A percentile compares a stretch with the other conserved stretches of the same genome.
Conservation (phyloP, 1,284 basidiomycete species). For the Anthracocystis panici-leucophaei region DNA sequence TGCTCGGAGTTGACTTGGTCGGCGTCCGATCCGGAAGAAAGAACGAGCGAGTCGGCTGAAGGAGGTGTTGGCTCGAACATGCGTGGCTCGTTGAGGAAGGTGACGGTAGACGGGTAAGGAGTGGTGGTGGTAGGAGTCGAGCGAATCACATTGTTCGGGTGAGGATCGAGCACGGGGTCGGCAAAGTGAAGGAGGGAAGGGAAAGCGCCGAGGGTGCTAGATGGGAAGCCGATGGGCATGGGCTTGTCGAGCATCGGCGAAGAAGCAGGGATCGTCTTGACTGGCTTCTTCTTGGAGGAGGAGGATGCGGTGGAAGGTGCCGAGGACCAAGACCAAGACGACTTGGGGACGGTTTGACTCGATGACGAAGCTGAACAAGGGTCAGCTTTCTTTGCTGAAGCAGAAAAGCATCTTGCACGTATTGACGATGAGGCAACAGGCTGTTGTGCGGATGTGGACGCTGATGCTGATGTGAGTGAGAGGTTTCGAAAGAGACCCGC, state of each 20-base stretch:
- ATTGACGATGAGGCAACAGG: constrained; percentile 5
- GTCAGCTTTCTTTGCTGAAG: constrained; percentile 9
- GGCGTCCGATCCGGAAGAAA: constrained; percentile 51
- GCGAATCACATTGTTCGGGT: constrained; percentile 51
- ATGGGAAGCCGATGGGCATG: constrained; percentile 54
- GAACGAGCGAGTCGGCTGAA: constrained; percentile 52
- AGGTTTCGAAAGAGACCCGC: constrained; percentile 30
- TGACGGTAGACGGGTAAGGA: constrained; percentile 48
- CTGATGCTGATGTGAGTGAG: constrained; percentile 16
- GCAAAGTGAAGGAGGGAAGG: constrained; percentile 64
- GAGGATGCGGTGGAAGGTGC: constrained; percentile 15
- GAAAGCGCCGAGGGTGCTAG: constrained; percentile 49
- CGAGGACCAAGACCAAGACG: not conserved
- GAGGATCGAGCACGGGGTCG: constrained; percentile 67
- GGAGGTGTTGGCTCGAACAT: constrained; percentile 58
- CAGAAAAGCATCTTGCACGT: constrained; percentile 25
- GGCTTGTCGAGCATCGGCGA: constrained; percentile 57
- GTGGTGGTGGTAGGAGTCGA: constrained; percentile 34
- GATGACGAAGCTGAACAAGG: constrained; percentile 12
- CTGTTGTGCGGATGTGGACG: constrained; percentile 25
- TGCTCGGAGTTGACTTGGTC: constrained; percentile 61
- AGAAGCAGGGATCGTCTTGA: constrained; percentile 26
- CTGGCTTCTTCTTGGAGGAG: constrained; percentile 10
- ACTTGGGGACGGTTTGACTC: constrained; percentile 5
- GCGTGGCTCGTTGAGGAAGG: constrained; percentile 62